These are phyloP conservation scores for Sclerotinia spermophila DNA, from an alignment of 2,329 filamentous ascomycete species.

Conservation along the genomic window DNA sequence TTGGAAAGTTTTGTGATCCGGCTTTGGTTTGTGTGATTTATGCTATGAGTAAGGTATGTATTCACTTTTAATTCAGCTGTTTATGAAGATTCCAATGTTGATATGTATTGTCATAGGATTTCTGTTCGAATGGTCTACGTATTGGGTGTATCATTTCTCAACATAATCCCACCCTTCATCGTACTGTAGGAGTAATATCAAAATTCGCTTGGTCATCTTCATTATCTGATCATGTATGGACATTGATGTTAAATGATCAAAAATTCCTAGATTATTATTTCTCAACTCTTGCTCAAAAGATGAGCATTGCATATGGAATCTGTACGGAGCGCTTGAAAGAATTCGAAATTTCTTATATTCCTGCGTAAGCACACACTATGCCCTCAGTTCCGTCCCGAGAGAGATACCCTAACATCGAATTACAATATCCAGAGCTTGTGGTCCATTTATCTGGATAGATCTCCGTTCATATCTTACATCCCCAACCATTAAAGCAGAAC, in stretches of 20 bases:
- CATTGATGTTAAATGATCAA: conserved; percentile 18
- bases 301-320: conserved; percentile 18
- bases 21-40: conserved; percentile 43
- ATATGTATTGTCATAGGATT: conserved; percentile 35
- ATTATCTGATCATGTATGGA: conserved; percentile 21
- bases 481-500: conserved; percentile 17
- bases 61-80: fast-evolving
- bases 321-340: conserved; percentile 16
- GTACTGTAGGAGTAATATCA: conserved; percentile 15
- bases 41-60: conserved; percentile 25
- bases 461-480: conserved; percentile 16
- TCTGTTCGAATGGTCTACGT: conserved; percentile 45
- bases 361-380: neutral
- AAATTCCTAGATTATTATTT: conserved; percentile 21
- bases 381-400: neutral
- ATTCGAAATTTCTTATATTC: conserved; percentile 17
- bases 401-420: neutral
- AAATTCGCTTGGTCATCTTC: conserved; percentile 23
- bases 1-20: conserved; percentile 44
- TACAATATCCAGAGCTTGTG: conserved; percentile 13
- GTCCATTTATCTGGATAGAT: conserved; percentile 23
- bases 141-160: conserved; percentile 35
- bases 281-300: neutral
- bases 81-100: neutral
- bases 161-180: conserved; percentile 20